Evolutionary conservation across 176 grass and related monocot genomes (phyloP), one percentile per base, ranked within the genome.

Genomic region (Ensete ventricosum): DNA sequence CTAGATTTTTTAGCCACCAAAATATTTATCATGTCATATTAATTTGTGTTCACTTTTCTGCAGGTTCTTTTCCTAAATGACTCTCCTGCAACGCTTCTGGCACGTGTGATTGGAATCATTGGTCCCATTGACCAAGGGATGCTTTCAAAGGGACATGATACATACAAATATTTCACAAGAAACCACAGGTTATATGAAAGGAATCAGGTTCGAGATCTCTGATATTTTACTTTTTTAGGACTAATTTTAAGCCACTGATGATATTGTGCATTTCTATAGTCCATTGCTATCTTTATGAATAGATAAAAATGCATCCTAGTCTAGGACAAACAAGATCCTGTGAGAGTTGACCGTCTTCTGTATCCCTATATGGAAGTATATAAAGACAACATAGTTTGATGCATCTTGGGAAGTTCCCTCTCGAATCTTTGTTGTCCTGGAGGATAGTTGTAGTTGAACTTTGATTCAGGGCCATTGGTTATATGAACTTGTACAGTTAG

Each of bases 21-120:
- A 27, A 25, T n/a, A 24, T 14, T 65, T 11, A 25, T 65, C 23
- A 25, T 43, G 13, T 43, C 10, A 1, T 17, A 2, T 16, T 2
- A 29, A 27, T 34, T 24, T 72, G 20, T 11, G 3, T 75, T 48
- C 1, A 69, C 2, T 52, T 21, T 21, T 67, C 19, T 24, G 76
- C 76, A 96, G 95, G 95, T 93, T 17, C 86, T 98, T 73, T 98
- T 98, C 82, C 95, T 89, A 91, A 98, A 98, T 55, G 95, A 98
- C 83, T 98, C 95, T 76, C 88, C 90, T 82, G 95, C 90, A 11
- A 98, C 95, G 71, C 76, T 98, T 73, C 80, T 98, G 77, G 95
- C 95, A 71, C 90, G 95, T 53, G 95, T 98, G 53, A 91, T 98
- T 55, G 95, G 95, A 77, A 98, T 98, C 54, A 89, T 85, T 80